Conservation (phyloP, 208 protist species). For the Wallacemonas sp. region DNA sequence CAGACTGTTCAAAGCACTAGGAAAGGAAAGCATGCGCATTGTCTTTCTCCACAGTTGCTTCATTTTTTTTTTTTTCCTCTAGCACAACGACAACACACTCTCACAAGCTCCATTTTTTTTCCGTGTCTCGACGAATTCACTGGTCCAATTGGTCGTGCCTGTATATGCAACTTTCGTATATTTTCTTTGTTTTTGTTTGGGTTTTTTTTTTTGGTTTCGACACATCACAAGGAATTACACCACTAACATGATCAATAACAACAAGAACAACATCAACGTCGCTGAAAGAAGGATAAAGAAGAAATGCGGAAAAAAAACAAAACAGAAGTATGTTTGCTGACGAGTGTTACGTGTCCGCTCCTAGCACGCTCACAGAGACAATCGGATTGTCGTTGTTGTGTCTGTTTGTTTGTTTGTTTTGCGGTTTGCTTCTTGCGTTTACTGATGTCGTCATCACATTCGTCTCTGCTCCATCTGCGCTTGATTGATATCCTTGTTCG, state of each 20-base stretch:
- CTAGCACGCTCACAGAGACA: no score
- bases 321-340: no score
- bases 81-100: not conserved
- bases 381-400: no score
- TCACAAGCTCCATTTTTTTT: not conserved
- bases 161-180: constrained; percentile 4
- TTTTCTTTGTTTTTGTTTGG: not conserved
- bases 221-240: not conserved
- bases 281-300: not conserved
- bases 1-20: no score
- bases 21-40: no score
- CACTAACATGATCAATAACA: not conserved
- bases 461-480: constrained; percentile 34
- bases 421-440: no score
- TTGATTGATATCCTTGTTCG: not conserved
- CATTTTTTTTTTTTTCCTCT: constrained; percentile 2
- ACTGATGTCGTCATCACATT: no score
- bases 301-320: not conserved
- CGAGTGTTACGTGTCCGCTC: no score
- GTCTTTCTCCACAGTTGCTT: not conserved
- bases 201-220: not conserved
- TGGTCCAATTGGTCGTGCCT: not conserved
- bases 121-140: no score
- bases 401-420: no score
- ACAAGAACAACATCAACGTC: not conserved